Conservation (phyloP, 805 yeast genomes). For the Candida multigemmis region DNA sequence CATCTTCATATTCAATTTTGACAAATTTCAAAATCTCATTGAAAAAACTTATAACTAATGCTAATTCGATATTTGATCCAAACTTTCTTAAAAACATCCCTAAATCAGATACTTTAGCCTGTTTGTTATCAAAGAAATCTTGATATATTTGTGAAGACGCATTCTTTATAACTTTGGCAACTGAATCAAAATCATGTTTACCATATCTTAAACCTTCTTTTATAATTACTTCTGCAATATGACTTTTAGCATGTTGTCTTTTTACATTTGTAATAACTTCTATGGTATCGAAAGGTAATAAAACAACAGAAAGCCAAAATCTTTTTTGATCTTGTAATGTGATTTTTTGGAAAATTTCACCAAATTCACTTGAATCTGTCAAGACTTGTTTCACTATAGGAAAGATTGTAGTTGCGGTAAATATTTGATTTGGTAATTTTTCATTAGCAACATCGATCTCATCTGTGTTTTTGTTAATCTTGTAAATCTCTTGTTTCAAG, state of each 20-base stretch:
- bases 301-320: conserved; percentile 41
- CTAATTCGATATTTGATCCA: conserved; percentile 42
- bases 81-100: conserved; percentile 52
- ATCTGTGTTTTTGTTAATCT: conserved; percentile 7
- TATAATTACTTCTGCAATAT: conserved; percentile 43
- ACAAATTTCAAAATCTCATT: conserved; percentile 13
- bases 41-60: conserved; percentile 28
- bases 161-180: conserved; percentile 16
- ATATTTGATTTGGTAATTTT: conserved; percentile 7
- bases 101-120: conserved; percentile 41
- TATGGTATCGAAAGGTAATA: conserved; percentile 40
- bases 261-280: conserved; percentile 27
- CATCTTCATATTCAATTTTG: not conserved
- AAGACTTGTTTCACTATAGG: conserved; percentile 8
- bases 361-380: conserved; percentile 1
- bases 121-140: too few species aligned
- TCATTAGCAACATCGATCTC: conserved; percentile 3
- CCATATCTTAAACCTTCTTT: conserved; percentile 67
- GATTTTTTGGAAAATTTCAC: conserved; percentile 1
- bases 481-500: conserved; percentile 7
- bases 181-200: conserved; percentile 42
- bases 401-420: conserved; percentile 12
- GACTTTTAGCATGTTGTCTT: conserved; percentile 18
- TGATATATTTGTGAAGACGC: too few species aligned
- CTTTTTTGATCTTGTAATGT: conserved; percentile 10